A percentile compares a stretch with the other conserved stretches of the same genome.
These are phyloP conservation scores for Stagonosporopsis chrysanthemi DNA, from an alignment of 2,329 filamentous ascomycete species.

Conservation along the genomic window DNA sequence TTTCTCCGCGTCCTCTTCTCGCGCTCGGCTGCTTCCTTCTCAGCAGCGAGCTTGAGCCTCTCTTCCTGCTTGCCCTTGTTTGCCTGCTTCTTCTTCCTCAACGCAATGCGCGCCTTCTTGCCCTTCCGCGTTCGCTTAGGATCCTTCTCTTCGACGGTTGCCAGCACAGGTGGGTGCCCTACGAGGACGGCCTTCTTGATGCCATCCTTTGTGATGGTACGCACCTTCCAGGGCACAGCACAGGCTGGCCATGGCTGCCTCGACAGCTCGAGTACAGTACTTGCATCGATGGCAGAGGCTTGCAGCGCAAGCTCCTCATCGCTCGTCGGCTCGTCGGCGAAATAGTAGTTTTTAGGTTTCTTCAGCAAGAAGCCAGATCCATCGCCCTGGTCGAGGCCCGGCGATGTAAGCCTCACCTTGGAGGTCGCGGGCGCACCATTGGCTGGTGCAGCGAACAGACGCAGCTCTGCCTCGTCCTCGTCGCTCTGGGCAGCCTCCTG, in stretches of 20 bases:
- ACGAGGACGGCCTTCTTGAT: slow-evolving; percentile 41
- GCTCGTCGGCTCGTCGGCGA: slow-evolving; percentile 38
- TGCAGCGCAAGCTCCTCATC: slow-evolving; percentile 32
- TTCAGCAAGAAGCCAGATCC: slow-evolving; percentile 39
- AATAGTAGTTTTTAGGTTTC: slow-evolving; percentile 46
- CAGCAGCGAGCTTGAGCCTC: slow-evolving; percentile 33
- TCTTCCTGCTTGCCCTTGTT: slow-evolving; percentile 35
- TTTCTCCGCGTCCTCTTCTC: slow-evolving; percentile 49
- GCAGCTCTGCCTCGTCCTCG: slow-evolving; percentile 45
- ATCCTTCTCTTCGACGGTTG: slow-evolving; percentile 30
- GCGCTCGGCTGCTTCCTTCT: slow-evolving; percentile 45
- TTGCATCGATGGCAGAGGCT: slow-evolving; percentile 40
- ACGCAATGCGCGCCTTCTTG: slow-evolving; percentile 47
- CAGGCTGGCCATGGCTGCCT: slow-evolving; percentile 45
- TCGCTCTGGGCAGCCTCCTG: slow-evolving; percentile 22
- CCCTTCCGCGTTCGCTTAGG: slow-evolving; percentile 43
- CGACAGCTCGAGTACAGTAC: slow-evolving; percentile 39
- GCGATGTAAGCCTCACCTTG: slow-evolving; percentile 45
- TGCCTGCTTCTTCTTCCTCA: slow-evolving; percentile 43
- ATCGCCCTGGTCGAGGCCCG: slow-evolving; percentile 33
- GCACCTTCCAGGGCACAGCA: slow-evolving; percentile 48
- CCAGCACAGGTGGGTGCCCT: slow-evolving; percentile 35
- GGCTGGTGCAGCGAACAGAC: slow-evolving; percentile 43
- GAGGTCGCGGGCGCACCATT: slow-evolving; percentile 31
- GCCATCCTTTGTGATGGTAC: slow-evolving; percentile 37